Conservation (phyloP, 2,329 filamentous ascomycete genomes). For the Venturia effusa region DNA sequence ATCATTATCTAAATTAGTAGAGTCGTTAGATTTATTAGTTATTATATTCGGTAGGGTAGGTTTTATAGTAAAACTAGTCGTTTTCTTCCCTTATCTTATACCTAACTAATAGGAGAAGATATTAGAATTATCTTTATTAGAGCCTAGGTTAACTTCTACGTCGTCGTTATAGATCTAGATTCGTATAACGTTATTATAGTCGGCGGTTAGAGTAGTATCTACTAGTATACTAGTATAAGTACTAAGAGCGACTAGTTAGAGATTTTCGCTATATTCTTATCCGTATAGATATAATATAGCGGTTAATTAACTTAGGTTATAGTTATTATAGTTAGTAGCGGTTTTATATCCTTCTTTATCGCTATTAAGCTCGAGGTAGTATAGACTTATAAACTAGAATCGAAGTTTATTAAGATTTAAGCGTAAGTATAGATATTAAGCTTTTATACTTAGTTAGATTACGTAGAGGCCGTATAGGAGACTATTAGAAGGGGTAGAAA, state of each 20-base stretch:
- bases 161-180: conserved; percentile 4
- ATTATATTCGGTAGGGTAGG: background rate
- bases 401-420: background rate
- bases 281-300: background rate
- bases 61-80: background rate
- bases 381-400: background rate
- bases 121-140: background rate
- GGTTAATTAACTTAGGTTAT: no score
- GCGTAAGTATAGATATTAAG: background rate
- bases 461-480: background rate
- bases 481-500: background rate
- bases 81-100: background rate
- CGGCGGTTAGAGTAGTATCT: background rate
- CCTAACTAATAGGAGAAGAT: background rate
- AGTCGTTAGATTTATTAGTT: background rate
- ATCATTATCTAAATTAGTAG: background rate
- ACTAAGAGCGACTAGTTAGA: background rate
- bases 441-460: background rate
- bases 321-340: no score
- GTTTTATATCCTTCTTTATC: no score
- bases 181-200: background rate
- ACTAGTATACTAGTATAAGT: background rate
- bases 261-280: background rate
- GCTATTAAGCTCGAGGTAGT: no score
- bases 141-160: background rate